phyloP scores from a whole-genome alignment of 2,329 filamentous ascomycete genomes.

The Neonectria hederae region DNA sequence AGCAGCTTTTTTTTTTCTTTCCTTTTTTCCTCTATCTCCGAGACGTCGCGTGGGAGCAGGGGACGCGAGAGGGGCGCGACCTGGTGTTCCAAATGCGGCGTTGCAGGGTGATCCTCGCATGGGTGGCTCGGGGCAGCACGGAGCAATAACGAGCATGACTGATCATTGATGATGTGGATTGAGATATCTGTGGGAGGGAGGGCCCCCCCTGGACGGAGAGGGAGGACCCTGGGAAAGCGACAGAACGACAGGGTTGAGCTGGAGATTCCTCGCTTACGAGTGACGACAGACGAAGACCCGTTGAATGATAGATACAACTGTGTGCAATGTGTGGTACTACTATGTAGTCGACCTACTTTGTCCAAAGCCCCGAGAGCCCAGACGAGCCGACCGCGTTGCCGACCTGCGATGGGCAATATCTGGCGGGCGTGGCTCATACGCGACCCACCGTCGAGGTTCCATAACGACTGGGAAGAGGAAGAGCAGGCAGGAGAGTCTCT shows the following conservation, averaged over 20 bases:
- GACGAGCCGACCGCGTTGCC: not conserved
- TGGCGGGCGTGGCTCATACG: not conserved
- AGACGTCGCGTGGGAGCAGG: not conserved
- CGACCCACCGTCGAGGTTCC: not conserved
- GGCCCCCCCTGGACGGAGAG: no score
- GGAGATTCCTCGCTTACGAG: not conserved
- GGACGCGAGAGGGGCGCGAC: not conserved
- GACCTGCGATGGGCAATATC: not conserved
- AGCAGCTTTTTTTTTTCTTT: not conserved
- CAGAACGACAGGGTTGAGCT: not conserved
- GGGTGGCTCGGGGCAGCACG: not conserved
- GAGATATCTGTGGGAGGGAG: no score
- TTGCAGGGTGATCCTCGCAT: conserved; percentile 14
- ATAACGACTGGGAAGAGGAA: not conserved
- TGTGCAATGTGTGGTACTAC: no score
- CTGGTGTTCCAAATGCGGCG: conserved; percentile 1
- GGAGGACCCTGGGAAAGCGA: not conserved
- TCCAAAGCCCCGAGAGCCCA: not conserved
- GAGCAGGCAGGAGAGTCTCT: no score
- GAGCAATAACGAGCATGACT: not conserved
- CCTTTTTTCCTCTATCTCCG: not conserved
- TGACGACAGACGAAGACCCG: no score
- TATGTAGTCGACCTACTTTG: not conserved
- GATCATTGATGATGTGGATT: no score
- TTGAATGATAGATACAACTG: no score